phyloP scores from a whole-genome alignment of 495 filamentous ascomycete species.

The Aspergillus haitiensis region DNA sequence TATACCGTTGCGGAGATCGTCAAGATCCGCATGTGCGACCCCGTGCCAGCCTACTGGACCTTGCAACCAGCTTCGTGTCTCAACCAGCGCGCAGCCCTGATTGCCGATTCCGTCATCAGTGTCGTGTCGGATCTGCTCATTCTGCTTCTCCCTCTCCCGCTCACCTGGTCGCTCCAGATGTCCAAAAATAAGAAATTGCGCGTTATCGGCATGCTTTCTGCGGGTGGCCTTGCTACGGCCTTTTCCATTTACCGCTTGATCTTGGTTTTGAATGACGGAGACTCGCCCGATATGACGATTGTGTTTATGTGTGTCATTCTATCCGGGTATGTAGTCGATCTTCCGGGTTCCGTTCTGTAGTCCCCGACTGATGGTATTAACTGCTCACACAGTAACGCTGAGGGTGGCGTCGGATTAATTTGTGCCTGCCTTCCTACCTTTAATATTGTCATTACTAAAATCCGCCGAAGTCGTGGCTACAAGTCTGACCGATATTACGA shows the following conservation, averaged over 20 bases:
- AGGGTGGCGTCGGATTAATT: slow-evolving; percentile 49
- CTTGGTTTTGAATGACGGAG: slow-evolving; percentile 38
- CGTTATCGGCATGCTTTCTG: slow-evolving; percentile 45
- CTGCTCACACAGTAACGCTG: slow-evolving; percentile 38
- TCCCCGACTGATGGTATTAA: slow-evolving; percentile 5
- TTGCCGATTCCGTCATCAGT: slow-evolving; percentile 51
- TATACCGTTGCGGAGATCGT: slow-evolving; percentile 36
- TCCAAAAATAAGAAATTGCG: slow-evolving; percentile 45
- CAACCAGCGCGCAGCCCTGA: slow-evolving; percentile 43
- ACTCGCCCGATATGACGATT: slow-evolving; percentile 38
- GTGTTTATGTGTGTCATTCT: slow-evolving; percentile 47
- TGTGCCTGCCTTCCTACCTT: slow-evolving; percentile 48
- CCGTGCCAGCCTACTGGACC: slow-evolving; percentile 36
- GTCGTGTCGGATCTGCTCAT: slow-evolving; percentile 49
- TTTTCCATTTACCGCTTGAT: slow-evolving; percentile 49
- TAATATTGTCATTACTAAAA: slow-evolving; percentile 38
- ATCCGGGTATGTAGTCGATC: slow-evolving; percentile 40
- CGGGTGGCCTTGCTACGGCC: slow-evolving; percentile 48
- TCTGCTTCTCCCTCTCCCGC: slow-evolving; percentile 45
- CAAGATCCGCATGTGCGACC: slow-evolving; percentile 42
- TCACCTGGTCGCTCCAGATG: slow-evolving; percentile 52
- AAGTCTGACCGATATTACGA: slow-evolving; percentile 37
- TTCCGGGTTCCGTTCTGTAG: slow-evolving; percentile 3
- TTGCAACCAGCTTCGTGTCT: slow-evolving; percentile 33
- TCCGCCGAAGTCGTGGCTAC: slow-evolving; percentile 30